Conservation (phyloP, 208 protist genomes). For the Zelonia costaricensis region DNA sequence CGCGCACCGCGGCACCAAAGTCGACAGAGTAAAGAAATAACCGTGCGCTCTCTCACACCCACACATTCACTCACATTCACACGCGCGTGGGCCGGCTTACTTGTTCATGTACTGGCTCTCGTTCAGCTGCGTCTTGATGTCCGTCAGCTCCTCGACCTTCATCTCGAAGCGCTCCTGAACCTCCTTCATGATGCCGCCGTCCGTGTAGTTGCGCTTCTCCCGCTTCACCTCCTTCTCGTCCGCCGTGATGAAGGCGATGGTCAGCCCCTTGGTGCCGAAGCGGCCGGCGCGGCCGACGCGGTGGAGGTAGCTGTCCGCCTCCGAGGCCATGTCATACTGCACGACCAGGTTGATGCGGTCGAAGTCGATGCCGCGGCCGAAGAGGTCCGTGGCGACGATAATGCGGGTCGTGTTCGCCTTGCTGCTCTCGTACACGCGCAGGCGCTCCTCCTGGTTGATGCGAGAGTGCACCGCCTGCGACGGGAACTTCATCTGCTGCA, state of each 20-base stretch:
- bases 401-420: slow-evolving; percentile 98
- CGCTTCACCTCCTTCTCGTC: slow-evolving; percentile 94
- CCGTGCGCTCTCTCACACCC: neutral
- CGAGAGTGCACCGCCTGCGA: slow-evolving; percentile 95
- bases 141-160: slow-evolving; percentile 95
- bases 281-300: slow-evolving; percentile 96
- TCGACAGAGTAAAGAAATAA: too few relatives aligned
- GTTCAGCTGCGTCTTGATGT: slow-evolving; percentile 88
- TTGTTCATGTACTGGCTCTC: slow-evolving; percentile 93
- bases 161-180: slow-evolving; percentile 99
- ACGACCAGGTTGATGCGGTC: slow-evolving; percentile 99
- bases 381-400: slow-evolving; percentile 99
- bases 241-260: slow-evolving; percentile 97
- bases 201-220: slow-evolving; percentile 87
- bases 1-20: too few relatives aligned
- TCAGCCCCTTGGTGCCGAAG: slow-evolving; percentile 99
- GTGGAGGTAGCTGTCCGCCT: slow-evolving; percentile 98
- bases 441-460: slow-evolving; percentile 94
- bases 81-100: slow-evolving; percentile 19
- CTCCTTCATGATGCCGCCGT: slow-evolving; percentile 93
- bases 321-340: slow-evolving; percentile 99
- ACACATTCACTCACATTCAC: neutral
- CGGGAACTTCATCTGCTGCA: slow-evolving; percentile 97
- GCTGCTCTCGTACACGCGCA: slow-evolving; percentile 94
- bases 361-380: slow-evolving; percentile 99